These are phyloP conservation scores for Gaeumannomyces sp. DNA, from an alignment of 2,329 filamentous ascomycete genomes.

Conservation along the genomic window DNA sequence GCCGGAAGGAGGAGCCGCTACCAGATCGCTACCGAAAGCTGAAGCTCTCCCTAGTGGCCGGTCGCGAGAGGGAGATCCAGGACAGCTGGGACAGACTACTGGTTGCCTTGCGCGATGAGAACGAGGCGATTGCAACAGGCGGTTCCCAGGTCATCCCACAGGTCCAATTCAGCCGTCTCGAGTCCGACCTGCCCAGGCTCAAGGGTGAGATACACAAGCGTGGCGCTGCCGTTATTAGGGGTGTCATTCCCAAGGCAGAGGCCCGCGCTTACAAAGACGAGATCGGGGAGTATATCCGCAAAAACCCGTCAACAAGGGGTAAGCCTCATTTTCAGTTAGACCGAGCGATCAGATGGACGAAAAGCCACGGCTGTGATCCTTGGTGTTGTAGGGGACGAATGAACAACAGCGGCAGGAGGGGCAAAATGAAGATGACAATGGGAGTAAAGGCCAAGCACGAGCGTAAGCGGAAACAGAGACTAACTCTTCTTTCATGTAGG, in stretches of 20 bases:
- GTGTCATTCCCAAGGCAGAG: slow-evolving; percentile 57
- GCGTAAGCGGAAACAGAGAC: neutral
- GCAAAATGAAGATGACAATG: no score
- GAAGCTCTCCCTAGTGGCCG: slow-evolving; percentile 46
- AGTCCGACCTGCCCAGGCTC: slow-evolving; percentile 28
- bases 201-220: slow-evolving; percentile 51
- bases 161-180: slow-evolving; percentile 40
- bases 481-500: slow-evolving; percentile 30
- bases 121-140: slow-evolving; percentile 34
- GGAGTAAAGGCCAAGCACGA: neutral
- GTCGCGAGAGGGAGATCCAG: slow-evolving; percentile 40
- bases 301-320: slow-evolving; percentile 56
- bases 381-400: no score
- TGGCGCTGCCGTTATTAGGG: slow-evolving; percentile 58
- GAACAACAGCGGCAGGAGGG: no score
- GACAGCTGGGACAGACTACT: slow-evolving; percentile 23
- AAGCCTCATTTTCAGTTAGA: slow-evolving; percentile 10
- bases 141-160: slow-evolving; percentile 47
- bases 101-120: slow-evolving; percentile 17
- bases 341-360: neutral
- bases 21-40: slow-evolving; percentile 50
- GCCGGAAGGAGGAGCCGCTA: slow-evolving; percentile 36
- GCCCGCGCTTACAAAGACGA: slow-evolving; percentile 60
- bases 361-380: no score
- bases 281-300: slow-evolving; percentile 56